Conservation (phyloP, 2,329 filamentous ascomycete genomes). For the Xylaria sp. region DNA sequence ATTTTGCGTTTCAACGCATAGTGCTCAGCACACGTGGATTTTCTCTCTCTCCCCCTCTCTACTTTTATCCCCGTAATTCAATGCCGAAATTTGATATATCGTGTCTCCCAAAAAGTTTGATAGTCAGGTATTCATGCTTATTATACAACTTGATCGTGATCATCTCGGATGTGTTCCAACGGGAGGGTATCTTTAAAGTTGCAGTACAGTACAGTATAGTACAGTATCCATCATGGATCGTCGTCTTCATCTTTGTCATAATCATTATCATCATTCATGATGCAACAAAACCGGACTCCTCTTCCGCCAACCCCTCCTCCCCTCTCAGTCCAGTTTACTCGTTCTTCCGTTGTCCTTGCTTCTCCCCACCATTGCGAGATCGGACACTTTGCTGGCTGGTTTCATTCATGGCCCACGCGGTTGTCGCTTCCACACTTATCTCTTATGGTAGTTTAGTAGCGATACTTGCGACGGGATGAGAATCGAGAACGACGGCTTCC, state of each 20-base stretch:
- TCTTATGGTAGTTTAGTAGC: slow-evolving; percentile 22
- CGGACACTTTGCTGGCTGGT: not conserved
- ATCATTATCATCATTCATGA: not conserved
- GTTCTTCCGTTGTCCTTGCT: not conserved
- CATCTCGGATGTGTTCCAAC: not conserved
- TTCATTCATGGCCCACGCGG: too few relatives aligned
- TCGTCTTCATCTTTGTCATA: slow-evolving; percentile 3
- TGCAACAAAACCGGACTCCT: not conserved
- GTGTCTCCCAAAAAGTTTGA: not conserved
- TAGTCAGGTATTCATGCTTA: not conserved
- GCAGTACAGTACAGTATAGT: slow-evolving; percentile 17
- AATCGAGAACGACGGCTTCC: slow-evolving; percentile 56
- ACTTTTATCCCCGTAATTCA: not conserved
- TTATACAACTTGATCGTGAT: not conserved
- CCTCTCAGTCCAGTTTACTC: not conserved
- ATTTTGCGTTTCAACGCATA: not conserved
- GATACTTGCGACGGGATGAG: slow-evolving; percentile 31
- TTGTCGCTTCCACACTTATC: not conserved
- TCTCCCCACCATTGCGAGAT: not conserved
- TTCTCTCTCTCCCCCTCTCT: not conserved
- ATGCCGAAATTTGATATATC: not conserved
- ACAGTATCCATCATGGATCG: slow-evolving; percentile 10
- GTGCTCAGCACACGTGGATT: slow-evolving; percentile 5
- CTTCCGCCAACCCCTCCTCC: not conserved
- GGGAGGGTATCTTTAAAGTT: slow-evolving; percentile 30